Evolutionary conservation across 495 filamentous ascomycete genomes (phyloP).

Genomic region (Podospora anserina): DNA sequence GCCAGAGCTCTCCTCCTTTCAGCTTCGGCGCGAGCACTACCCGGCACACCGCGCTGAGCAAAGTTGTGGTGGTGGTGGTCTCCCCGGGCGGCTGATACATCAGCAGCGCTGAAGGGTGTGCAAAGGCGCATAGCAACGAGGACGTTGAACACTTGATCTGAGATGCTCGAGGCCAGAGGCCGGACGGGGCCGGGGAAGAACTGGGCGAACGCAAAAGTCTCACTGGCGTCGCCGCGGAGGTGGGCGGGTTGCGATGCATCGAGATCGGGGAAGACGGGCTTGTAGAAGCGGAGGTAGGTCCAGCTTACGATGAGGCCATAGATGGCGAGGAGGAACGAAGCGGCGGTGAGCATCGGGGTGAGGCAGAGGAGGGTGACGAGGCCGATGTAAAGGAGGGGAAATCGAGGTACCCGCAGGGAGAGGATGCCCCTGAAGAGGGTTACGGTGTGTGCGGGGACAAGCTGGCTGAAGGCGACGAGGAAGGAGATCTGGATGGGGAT

Average conservation of each 20-base stretch:
- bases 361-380: constrained; percentile 72
- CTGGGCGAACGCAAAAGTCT: constrained; percentile 90
- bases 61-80: constrained; percentile 34
- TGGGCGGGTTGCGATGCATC: constrained; percentile 60
- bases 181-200: constrained; percentile 91
- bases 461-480: constrained; percentile 96
- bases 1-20: constrained; percentile 86
- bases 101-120: constrained; percentile 81
- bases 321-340: constrained; percentile 76
- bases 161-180: constrained; percentile 67
- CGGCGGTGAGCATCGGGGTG: constrained; percentile 77
- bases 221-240: constrained; percentile 82
- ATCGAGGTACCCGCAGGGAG: constrained; percentile 84
- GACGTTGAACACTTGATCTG: constrained; percentile 68
- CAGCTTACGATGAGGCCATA: constrained; percentile 83
- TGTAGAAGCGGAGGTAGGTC: constrained; percentile 96
- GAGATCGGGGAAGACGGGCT: constrained; percentile 61
- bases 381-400: constrained; percentile 82
- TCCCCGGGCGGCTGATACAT: constrained; percentile 68
- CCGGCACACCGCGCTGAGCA: constrained; percentile 57
- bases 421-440: constrained; percentile 82
- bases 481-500: constrained; percentile 88
- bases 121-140: constrained; percentile 73
- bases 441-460: constrained; percentile 97
- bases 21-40: constrained; percentile 83